Base-by-base conservation (phyloP, 352 stramenopile genomes). In the Phytophthora pluvialis region DNA sequence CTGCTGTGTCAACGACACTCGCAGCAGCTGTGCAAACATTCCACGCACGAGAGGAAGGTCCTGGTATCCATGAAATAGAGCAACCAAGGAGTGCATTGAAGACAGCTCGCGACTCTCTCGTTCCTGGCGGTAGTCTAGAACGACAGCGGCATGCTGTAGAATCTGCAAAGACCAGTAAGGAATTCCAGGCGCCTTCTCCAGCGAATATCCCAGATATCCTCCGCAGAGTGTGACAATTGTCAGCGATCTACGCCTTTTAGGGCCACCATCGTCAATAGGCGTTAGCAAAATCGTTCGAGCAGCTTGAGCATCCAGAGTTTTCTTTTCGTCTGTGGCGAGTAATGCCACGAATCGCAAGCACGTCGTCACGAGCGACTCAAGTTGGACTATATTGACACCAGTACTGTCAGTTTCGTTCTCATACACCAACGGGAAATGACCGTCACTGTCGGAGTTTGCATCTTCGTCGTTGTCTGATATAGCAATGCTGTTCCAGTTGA, bases 181-280 rank as follows among this genome's bases (percentile, higher is more conserved):
- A 60, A 90, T 67, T 8, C 56, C 61, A 45, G 67, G 51, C 7
- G 70, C 60, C 15, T 85, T 77, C 13, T 73, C 57, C 13, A 81
- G 28, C 12, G 80, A 52, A 60, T 84, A 89, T 12, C 60, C 73
- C 3, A 92, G 60, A 47, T 88, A 90, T 26, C 70, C 75, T 5
- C 73, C 73, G 25, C 77, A 87, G 0, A 92, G 64, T 9, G 75
- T 81, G 29, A 87, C 69, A 28, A 90, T 52, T 38, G 84, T 90
- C 11, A 90, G 69, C 4, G 65, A 51, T 9, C 72, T 71, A 10
- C 49, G 57, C 25, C 73, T 64, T 8, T 83, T 80, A 15, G 64
- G 56, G 1, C 70, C 68, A 1, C 70, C 77, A 40, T 72, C 68
- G 36, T 87, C 75, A 39, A 92, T 86, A 5, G 73, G 68, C 7